These are phyloP conservation scores for Spiraea crenata DNA, from an alignment of 331 rosid genomes.

Conservation along the genomic window DNA sequence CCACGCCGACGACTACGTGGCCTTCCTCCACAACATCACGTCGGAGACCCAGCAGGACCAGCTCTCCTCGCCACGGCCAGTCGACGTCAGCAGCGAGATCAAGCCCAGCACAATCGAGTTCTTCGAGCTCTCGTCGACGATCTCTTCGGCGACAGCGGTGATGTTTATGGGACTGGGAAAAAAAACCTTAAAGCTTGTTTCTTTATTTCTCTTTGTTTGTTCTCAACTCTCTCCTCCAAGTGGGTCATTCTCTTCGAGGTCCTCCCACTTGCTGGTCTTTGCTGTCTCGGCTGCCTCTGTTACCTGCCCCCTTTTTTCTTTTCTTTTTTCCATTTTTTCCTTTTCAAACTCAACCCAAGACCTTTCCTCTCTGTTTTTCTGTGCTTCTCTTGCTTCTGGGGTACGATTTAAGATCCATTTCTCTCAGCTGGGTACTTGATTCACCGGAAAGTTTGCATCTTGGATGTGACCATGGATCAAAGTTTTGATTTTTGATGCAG, in stretches of 20 bases:
- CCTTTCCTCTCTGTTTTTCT: slow-evolving; percentile 37
- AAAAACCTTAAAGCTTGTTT: slow-evolving; percentile 34
- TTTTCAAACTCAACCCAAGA: slow-evolving; percentile 35
- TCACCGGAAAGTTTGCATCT: slow-evolving; percentile 24
- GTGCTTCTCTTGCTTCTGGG: slow-evolving; percentile 27
- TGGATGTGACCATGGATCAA: slow-evolving; percentile 35
- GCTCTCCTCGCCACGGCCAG: too few species aligned
- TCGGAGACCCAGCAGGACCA: too few species aligned
- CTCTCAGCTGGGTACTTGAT: slow-evolving; percentile 25
- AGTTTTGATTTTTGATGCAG: slow-evolving; percentile 35
- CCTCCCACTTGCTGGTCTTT: slow-evolving; percentile 74
- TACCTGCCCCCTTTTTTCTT: slow-evolving; percentile 40
- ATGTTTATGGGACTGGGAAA: slow-evolving; percentile 51
- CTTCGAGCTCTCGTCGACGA: too few species aligned
- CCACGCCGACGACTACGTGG: too few species aligned
- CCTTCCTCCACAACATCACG: too few species aligned
- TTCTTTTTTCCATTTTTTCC: slow-evolving; percentile 11
- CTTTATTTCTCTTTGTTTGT: background rate
- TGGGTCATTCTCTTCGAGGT: slow-evolving; percentile 76
- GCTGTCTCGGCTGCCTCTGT: slow-evolving; percentile 45
- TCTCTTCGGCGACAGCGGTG: too few species aligned
- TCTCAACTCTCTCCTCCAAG: slow-evolving; percentile 26
- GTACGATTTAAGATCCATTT: slow-evolving; percentile 41
- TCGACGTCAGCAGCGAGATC: too few species aligned
- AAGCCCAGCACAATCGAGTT: too few species aligned